Percentiles rank a stretch among this genome's conserved stretches.
These are phyloP conservation scores for Hypomontagnella monticulosa DNA, from an alignment of 495 filamentous ascomycete species.

Conservation along the genomic window DNA sequence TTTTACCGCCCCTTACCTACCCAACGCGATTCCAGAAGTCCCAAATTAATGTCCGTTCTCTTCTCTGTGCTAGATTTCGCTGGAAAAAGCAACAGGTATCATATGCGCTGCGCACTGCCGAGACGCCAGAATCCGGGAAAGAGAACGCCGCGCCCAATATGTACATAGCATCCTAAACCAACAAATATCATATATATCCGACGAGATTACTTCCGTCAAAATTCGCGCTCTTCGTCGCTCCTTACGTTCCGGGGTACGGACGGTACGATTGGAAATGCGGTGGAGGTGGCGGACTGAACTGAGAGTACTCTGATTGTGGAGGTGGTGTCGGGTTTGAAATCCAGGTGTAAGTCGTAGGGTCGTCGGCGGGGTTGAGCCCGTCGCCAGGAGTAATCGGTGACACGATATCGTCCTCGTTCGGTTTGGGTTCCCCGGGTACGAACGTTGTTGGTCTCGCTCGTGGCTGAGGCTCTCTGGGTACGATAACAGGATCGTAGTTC, in stretches of 20 bases:
- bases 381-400: slow-evolving; percentile 40
- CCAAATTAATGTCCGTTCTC: slow-evolving; percentile 2
- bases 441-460: slow-evolving; percentile 30
- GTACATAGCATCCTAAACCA: slow-evolving; percentile 3
- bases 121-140: slow-evolving; percentile 27
- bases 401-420: slow-evolving; percentile 41
- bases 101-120: slow-evolving; percentile 31
- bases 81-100: slow-evolving; percentile 39
- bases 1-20: slow-evolving; percentile 3
- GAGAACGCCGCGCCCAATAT: slow-evolving; percentile 9
- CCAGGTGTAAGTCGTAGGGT: slow-evolving; percentile 42
- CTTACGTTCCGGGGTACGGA: slow-evolving; percentile 42
- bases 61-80: background rate
- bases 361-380: slow-evolving; percentile 38
- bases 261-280: slow-evolving; percentile 43
- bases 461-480: slow-evolving; percentile 10
- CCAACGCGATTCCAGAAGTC: background rate
- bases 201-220: background rate
- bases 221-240: background rate
- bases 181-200: slow-evolving; percentile 6
- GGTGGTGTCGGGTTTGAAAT: slow-evolving; percentile 45
- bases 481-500: slow-evolving; percentile 11
- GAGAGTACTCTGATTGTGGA: slow-evolving; percentile 43
- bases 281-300: slow-evolving; percentile 42
- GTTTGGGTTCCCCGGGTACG: slow-evolving; percentile 28